phyloP scores from a whole-genome alignment of 352 stramenopile species.

The Phytophthora uliginosa region DNA sequence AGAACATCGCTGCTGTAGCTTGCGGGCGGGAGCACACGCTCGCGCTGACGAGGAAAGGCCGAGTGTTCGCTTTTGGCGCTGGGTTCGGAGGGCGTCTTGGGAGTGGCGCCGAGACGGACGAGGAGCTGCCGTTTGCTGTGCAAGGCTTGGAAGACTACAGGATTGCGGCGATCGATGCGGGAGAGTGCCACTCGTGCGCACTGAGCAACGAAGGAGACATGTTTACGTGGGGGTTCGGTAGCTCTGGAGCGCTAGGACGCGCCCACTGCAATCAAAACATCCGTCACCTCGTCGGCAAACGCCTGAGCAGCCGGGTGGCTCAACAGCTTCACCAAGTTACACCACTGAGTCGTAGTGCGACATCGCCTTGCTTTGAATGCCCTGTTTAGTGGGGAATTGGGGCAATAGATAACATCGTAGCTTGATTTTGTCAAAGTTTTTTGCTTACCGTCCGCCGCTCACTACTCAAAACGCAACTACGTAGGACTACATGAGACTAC shows the following conservation, averaged over 20 bases:
- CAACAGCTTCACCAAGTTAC: slow-evolving; percentile 81
- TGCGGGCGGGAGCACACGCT: slow-evolving; percentile 90
- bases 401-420: too few species aligned
- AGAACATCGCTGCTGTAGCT: slow-evolving; percentile 60
- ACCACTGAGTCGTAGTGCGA: too few species aligned
- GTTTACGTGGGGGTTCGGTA: slow-evolving; percentile 91
- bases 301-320: slow-evolving; percentile 65
- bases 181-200: slow-evolving; percentile 85
- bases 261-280: slow-evolving; percentile 74
- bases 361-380: too few species aligned
- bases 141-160: slow-evolving; percentile 41
- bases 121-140: slow-evolving; percentile 60
- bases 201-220: slow-evolving; percentile 71
- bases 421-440: too few species aligned
- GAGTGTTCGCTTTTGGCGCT: slow-evolving; percentile 80
- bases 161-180: slow-evolving; percentile 70
- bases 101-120: slow-evolving; percentile 68
- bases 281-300: slow-evolving; percentile 79
- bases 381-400: too few species aligned
- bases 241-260: slow-evolving; percentile 84
- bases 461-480: too few species aligned
- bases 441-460: too few species aligned
- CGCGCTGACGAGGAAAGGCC: slow-evolving; percentile 55
- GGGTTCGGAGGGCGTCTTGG: slow-evolving; percentile 84
- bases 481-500: too few species aligned